These are phyloP conservation scores for Beta lomatogona DNA, from an alignment of 179 eudicot species.

Conservation along the genomic window DNA sequence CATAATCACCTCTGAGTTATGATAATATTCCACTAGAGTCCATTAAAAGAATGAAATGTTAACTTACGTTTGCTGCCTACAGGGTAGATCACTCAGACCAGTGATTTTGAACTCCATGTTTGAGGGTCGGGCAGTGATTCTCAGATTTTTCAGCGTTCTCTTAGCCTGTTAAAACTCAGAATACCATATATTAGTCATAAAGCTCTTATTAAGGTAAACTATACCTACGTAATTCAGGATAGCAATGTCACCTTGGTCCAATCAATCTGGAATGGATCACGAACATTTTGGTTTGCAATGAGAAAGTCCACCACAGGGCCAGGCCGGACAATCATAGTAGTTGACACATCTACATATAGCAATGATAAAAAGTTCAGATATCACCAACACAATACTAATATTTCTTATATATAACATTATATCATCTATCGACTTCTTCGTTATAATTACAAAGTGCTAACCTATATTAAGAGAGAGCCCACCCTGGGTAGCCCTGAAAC, in stretches of 20 bases:
- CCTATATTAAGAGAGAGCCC: slow-evolving; percentile 89
- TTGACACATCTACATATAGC: slow-evolving; percentile 60
- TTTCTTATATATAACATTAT: neutral
- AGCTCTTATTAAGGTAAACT: neutral
- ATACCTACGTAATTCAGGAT: neutral
- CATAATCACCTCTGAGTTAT: neutral
- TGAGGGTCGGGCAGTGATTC: slow-evolving; percentile 55
- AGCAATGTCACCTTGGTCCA: slow-evolving; percentile 64
- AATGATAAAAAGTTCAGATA: neutral
- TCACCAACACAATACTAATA: neutral
- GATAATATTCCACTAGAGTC: neutral
- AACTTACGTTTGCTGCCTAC: slow-evolving; percentile 62
- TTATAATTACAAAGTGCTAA: slow-evolving; percentile 13
- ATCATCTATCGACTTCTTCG: neutral
- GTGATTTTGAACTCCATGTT: slow-evolving; percentile 70
- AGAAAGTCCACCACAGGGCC: slow-evolving; percentile 75
- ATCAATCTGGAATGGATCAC: slow-evolving; percentile 63
- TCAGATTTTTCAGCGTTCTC: slow-evolving; percentile 66
- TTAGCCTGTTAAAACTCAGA: slow-evolving; percentile 49
- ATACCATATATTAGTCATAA: neutral
- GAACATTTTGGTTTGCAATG: slow-evolving; percentile 66
- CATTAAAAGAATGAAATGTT: neutral
- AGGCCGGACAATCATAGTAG: slow-evolving; percentile 83
- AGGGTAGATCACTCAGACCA: slow-evolving; percentile 66
- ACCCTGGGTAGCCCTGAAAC: slow-evolving; percentile 79